A percentile compares a stretch with the other conserved stretches of the same genome.
Conservation (phyloP, 78 protist species). For the Isochrysis galbana region DNA sequence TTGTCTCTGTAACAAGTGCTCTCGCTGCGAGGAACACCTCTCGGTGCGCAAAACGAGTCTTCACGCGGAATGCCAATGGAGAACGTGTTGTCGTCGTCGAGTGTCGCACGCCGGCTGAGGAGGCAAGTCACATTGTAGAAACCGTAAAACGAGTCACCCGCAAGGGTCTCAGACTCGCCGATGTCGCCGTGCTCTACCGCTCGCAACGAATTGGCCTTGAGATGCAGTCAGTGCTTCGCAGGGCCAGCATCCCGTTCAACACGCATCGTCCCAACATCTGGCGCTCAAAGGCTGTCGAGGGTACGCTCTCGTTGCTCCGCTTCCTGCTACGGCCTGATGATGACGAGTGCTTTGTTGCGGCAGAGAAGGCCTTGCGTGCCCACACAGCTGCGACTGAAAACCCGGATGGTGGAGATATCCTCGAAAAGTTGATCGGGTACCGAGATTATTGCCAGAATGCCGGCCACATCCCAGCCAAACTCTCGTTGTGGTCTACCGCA, state of each 20-base stretch:
- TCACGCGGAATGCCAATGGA: not conserved
- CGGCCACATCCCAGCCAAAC: not conserved
- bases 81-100: not conserved
- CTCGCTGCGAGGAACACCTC: not conserved
- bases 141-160: not conserved
- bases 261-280: not conserved
- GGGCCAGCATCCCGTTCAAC: not conserved
- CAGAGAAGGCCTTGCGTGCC: not conserved
- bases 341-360: not conserved
- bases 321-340: not conserved
- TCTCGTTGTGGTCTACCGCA: not conserved
- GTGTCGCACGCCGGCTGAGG: not conserved
- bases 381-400: not conserved
- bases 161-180: not conserved
- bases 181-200: not conserved
- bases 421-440: not conserved
- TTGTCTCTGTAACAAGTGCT: not conserved
- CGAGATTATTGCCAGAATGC: not conserved
- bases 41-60: not conserved
- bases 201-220: not conserved
- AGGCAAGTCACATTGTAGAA: not conserved
- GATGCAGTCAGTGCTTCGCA: not conserved
- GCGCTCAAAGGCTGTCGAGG: not conserved
- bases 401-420: not conserved
- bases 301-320: not conserved